Evolutionary conservation across 208 protist genomes (phyloP).

Genomic region (Acanthamoeba triangularis): DNA sequence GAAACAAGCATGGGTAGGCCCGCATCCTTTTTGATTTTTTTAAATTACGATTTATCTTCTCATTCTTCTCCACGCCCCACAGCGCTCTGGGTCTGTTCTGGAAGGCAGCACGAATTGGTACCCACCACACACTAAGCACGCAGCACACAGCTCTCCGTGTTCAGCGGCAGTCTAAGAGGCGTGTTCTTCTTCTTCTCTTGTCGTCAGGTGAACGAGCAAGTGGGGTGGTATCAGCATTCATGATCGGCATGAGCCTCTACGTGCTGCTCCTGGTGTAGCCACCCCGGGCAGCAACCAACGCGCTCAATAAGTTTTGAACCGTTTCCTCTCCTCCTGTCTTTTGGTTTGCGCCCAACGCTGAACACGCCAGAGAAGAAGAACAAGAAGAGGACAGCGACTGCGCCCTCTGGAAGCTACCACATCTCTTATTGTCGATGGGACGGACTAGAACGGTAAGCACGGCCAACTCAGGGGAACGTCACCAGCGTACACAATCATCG

Average conservation of each 20-base stretch:
- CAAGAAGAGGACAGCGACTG: no score
- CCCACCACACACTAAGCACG: background rate
- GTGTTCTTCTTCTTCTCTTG: background rate
- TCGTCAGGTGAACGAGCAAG: constrained; percentile 41
- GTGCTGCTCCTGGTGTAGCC: constrained; percentile 39
- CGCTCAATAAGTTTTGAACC: no score
- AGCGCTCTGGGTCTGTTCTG: constrained; percentile 39
- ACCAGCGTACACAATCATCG: background rate
- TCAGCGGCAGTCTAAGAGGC: no score
- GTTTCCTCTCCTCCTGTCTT: no score
- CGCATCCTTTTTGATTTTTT: background rate
- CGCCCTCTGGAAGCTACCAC: no score
- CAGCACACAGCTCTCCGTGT: background rate
- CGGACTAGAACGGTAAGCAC: no score
- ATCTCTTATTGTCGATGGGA: no score
- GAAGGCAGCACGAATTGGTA: constrained; percentile 76
- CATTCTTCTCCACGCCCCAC: background rate
- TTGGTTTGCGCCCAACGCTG: no score
- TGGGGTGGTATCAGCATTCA: constrained; percentile 30
- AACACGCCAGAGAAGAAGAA: no score
- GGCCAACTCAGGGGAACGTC: background rate
- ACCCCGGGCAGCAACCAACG: no score
- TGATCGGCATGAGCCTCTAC: constrained; percentile 73
- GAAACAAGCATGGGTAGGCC: constrained; percentile 53
- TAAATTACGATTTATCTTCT: background rate